phyloP scores from a whole-genome alignment of 495 filamentous ascomycete species.

The Copromyces sp. region DNA sequence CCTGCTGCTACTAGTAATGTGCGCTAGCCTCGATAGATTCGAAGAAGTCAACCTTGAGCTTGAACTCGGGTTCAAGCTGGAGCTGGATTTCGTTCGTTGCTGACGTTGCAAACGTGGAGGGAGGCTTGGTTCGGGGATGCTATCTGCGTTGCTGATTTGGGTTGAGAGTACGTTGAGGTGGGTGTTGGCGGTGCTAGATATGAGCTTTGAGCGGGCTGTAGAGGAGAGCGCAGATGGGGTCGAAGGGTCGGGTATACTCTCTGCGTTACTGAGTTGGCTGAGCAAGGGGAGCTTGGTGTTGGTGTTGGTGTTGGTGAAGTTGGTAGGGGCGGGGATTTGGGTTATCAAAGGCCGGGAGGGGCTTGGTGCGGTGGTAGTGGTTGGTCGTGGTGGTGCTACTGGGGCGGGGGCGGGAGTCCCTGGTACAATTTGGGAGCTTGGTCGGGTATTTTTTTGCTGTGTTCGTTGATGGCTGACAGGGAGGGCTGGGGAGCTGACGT shows the following conservation, averaged over 20 bases:
- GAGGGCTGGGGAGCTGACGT: neutral
- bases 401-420: neutral
- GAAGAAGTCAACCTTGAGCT: neutral
- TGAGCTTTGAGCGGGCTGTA: neutral
- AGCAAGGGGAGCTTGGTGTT: constrained; percentile 6
- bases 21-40: neutral
- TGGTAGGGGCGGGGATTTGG: constrained; percentile 9
- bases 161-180: neutral
- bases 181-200: neutral
- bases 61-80: too few relatives aligned
- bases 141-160: constrained; percentile 8
- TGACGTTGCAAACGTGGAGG: neutral
- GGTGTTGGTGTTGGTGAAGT: constrained; percentile 3
- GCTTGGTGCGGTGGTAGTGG: constrained; percentile 29
- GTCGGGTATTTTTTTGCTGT: neutral
- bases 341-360: constrained; percentile 23
- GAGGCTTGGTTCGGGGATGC: constrained; percentile 2
- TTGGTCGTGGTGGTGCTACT: constrained; percentile 21
- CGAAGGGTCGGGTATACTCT: constrained; percentile 2
- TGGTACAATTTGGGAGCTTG: neutral
- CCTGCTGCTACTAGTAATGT: neutral
- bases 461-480: neutral
- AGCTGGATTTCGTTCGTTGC: neutral
- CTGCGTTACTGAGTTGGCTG: constrained; percentile 7
- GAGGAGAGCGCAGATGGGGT: neutral